A percentile compares a stretch with the other conserved stretches of the same genome.
phyloP scores from a whole-genome alignment of 352 stramenopile species.

The Phytophthora nicotianae region DNA sequence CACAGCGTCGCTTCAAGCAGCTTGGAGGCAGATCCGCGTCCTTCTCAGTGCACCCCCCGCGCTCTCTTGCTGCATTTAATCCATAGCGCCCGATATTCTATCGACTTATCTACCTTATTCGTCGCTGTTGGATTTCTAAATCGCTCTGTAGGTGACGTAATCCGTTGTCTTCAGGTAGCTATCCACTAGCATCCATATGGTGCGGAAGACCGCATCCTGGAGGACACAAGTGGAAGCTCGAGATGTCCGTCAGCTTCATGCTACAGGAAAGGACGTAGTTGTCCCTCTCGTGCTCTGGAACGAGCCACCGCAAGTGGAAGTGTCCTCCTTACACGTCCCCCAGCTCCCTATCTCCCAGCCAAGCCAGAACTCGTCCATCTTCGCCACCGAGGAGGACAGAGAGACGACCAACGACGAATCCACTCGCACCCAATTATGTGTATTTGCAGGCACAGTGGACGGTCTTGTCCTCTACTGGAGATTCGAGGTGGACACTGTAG shows the following conservation, averaged over 20 bases:
- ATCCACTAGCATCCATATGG: conserved; percentile 11
- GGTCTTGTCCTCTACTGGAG: conserved; percentile 76
- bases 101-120: conserved; percentile 7
- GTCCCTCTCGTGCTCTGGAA: conserved; percentile 79
- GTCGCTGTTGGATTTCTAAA: background rate
- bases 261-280: conserved; percentile 48
- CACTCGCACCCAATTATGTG: conserved; percentile 53
- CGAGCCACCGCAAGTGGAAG: conserved; percentile 51
- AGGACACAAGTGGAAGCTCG: conserved; percentile 15
- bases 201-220: conserved; percentile 26
- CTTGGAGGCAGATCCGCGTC: conserved; percentile 2
- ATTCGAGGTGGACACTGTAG: conserved; percentile 60
- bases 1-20: conserved; percentile 28
- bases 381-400: conserved; percentile 38
- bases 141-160: conserved; percentile 9
- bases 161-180: background rate
- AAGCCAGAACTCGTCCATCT: conserved; percentile 63
- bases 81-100: background rate
- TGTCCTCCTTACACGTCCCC: conserved; percentile 66
- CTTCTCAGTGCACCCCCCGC: background rate
- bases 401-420: conserved; percentile 38
- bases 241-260: conserved; percentile 15
- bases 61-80: background rate
- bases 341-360: conserved; percentile 66
- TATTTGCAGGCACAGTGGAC: conserved; percentile 74